Conservation (phyloP, 768 basidiomycete genomes). For the Epithele typhae region DNA sequence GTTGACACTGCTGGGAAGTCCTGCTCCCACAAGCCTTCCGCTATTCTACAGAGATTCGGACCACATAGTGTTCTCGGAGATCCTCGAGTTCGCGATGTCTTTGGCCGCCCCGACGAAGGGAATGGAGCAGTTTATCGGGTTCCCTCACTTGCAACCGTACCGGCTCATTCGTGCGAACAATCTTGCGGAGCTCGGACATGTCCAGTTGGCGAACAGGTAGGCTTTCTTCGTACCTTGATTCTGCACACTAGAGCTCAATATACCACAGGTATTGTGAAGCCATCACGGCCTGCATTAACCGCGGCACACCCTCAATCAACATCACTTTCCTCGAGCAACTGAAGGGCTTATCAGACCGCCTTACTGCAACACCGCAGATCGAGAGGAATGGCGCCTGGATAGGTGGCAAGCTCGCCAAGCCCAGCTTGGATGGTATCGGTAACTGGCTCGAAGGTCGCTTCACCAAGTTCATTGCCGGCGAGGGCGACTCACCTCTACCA, state of each 20-base stretch:
- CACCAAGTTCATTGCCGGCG: conserved; percentile 93
- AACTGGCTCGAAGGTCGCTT: conserved; percentile 90
- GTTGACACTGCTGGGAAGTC: conserved; percentile 71
- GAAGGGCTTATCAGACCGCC: conserved; percentile 72
- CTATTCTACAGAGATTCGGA: conserved; percentile 65
- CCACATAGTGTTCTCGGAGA: conserved; percentile 80
- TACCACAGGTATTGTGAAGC: conserved; percentile 84
- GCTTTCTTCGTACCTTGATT: conserved; percentile 2
- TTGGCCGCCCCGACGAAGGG: conserved; percentile 71
- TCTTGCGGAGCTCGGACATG: conserved; percentile 79
- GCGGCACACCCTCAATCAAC: conserved; percentile 65
- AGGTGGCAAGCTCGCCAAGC: conserved; percentile 78
- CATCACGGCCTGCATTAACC: conserved; percentile 61
- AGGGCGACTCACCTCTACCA: conserved; percentile 48
- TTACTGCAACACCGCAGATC: conserved; percentile 64
- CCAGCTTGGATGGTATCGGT: conserved; percentile 87
- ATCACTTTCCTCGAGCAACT: conserved; percentile 66
- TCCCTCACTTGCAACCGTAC: conserved; percentile 87
- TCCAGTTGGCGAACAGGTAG: conserved; percentile 73
- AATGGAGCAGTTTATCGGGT: conserved; percentile 78
- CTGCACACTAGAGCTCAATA: not conserved
- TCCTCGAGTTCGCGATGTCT: conserved; percentile 86
- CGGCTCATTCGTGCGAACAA: conserved; percentile 71
- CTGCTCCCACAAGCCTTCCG: conserved; percentile 35
- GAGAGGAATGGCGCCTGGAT: conserved; percentile 88